Evolutionary conservation across 495 filamentous ascomycete species (phyloP), one percentile per base, ranked within the genome.

Genomic region (Geoglossum glabrum): DNA sequence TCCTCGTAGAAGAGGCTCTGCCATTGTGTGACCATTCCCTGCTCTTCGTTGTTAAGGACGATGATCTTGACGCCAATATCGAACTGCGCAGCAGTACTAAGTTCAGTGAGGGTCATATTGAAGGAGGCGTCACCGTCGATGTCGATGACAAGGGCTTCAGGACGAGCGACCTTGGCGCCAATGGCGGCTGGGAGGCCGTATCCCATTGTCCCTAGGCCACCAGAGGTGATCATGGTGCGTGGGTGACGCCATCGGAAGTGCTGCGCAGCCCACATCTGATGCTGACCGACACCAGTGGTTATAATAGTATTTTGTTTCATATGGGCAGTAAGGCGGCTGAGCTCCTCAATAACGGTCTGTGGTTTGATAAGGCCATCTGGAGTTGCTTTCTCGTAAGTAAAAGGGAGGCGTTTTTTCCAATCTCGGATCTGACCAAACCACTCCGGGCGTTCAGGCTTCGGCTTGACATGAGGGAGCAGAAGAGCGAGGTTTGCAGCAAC

Each of bases 91-190:
- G 86, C 87, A 0, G 90, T 95, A n/a, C 80, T 80, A 57, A 97
- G 76, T 69, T 96, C 90, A 6, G 87, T 89, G 51, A 95, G 74
- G 26, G 90, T 95, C 90, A 97, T 97, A 71, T 81, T 81, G 73
- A 96, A 94, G n/a, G 87, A 94, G 30, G 90, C 88, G 68, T 96
- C 90, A 56, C 90, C 90, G 66, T 95, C 90, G 64, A 97, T 90
- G 66, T 97, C 88, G 62, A 95, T 83, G 57, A 96, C 90, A 51
- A 93, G 76, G 43, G 81, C 76, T 34, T 95, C 86, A 0, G 90
- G 87, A 25, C 79, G 76, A 19, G 88, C 90, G 36, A 97, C 86
- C 68, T 95, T 94, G 59, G 89, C 90, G 31, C 90, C 90, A 64
- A 96, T 95, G 55, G 90, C 86, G 2, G 87, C 85, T 13, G 90